Evolutionary conservation across 2,329 filamentous ascomycete genomes (phyloP).

Genomic region (Graphium sp.): DNA sequence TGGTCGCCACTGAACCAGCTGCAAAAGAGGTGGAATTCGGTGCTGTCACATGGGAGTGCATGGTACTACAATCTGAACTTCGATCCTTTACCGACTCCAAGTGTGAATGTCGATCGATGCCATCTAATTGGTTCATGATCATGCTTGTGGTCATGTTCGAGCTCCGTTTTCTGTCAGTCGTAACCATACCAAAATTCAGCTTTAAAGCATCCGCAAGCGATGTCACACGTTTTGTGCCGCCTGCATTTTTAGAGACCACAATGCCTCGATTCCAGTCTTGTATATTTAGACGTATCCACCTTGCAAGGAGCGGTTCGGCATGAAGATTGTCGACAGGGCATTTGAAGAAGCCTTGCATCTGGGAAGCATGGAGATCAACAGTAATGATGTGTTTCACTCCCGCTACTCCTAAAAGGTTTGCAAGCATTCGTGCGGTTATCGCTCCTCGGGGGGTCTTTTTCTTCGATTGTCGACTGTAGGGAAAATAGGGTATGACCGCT

Average conservation of each 20-base stretch:
- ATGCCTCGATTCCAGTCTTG: slow-evolving; percentile 79
- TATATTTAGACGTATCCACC: slow-evolving; percentile 87
- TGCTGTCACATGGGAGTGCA: too few species aligned
- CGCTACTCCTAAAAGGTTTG: slow-evolving; percentile 82
- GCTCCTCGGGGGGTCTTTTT: slow-evolving; percentile 95
- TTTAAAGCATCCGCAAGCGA: slow-evolving; percentile 91
- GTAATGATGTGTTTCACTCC: slow-evolving; percentile 97
- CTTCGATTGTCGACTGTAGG: slow-evolving; percentile 98
- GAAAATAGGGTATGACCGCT: slow-evolving; percentile 90
- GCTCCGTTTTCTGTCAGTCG: slow-evolving; percentile 57
- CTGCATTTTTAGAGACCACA: slow-evolving; percentile 95
- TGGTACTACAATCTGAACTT: too few species aligned
- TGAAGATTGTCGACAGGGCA: slow-evolving; percentile 96
- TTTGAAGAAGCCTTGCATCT: slow-evolving; percentile 99
- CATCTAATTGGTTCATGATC: slow-evolving; percentile 54
- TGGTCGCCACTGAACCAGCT: too few species aligned
- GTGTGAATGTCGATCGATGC: slow-evolving; percentile 28
- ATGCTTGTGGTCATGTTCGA: slow-evolving; percentile 59
- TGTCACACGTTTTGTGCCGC: slow-evolving; percentile 91
- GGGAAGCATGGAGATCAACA: slow-evolving; percentile 88
- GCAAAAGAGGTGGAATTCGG: too few species aligned
- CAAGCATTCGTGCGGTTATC: slow-evolving; percentile 93
- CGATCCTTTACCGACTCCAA: too few species aligned
- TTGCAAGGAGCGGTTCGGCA: slow-evolving; percentile 84
- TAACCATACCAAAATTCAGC: slow-evolving; percentile 94